Evolutionary conservation across 352 stramenopile genomes (phyloP).

Genomic region (Pythium chondricola): DNA sequence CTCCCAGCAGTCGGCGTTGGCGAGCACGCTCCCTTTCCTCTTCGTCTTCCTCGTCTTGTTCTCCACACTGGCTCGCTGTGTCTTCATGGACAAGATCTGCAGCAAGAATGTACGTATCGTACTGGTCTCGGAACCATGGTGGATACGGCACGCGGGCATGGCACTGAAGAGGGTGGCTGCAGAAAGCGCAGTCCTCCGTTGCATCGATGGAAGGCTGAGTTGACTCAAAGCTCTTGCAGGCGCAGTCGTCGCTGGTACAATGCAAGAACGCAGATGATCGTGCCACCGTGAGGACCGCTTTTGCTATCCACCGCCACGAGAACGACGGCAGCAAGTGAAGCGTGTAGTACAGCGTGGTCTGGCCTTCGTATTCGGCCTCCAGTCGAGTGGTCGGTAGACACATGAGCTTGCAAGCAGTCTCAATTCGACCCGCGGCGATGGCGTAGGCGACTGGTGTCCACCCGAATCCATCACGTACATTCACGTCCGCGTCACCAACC

Average conservation of each 20-base stretch:
- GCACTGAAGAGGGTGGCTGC: constrained; percentile 21
- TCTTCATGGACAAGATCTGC: not conserved
- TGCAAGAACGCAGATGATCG: constrained; percentile 44
- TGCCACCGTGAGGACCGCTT: constrained; percentile 22
- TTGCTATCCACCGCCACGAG: constrained; percentile 31
- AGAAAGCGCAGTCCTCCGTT: constrained; percentile 34
- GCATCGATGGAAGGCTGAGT: no score
- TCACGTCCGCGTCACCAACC: constrained; percentile 28
- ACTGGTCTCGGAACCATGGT: constrained; percentile 66
- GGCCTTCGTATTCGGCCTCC: constrained; percentile 60
- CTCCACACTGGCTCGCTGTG: not conserved
- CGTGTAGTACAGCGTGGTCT: constrained; percentile 51
- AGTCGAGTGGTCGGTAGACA: constrained; percentile 21
- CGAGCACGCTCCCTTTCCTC: not conserved
- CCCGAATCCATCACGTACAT: constrained; percentile 46
- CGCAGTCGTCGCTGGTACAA: constrained; percentile 29
- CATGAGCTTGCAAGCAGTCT: constrained; percentile 39
- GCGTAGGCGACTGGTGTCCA: constrained; percentile 44
- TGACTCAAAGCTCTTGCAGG: constrained; percentile 59
- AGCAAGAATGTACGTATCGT: constrained; percentile 44
- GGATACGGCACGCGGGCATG: constrained; percentile 43
- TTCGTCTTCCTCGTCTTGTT: constrained; percentile 1
- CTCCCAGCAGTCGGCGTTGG: not conserved
- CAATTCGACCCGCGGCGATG: constrained; percentile 22
- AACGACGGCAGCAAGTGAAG: constrained; percentile 51